phyloP scores from a whole-genome alignment of 1,139 yeast genomes.

The Debaryomyces singareniensis region DNA sequence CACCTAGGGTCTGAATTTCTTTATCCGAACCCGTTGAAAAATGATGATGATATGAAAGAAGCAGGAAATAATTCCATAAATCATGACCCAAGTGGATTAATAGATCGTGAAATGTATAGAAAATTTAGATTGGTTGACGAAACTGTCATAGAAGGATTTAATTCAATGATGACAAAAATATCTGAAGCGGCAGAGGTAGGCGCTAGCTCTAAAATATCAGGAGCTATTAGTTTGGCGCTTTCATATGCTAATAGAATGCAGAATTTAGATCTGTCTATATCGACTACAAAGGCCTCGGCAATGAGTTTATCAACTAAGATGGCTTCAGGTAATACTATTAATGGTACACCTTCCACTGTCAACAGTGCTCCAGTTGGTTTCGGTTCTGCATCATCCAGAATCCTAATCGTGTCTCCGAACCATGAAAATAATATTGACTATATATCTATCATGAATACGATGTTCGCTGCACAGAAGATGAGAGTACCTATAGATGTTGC shows the following conservation, averaged over 20 bases:
- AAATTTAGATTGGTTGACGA: conserved; percentile 83
- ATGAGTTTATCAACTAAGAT: conserved; percentile 34
- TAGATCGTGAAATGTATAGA: conserved; percentile 59
- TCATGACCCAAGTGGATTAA: conserved; percentile 8
- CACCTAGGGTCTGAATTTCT: conserved; percentile 64
- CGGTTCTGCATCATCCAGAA: conserved; percentile 56
- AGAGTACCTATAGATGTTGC: conserved; percentile 87
- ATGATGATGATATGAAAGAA: conserved; percentile 12
- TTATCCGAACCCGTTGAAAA: conserved; percentile 49
- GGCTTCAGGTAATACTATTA: conserved; percentile 7
- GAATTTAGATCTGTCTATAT: conserved; percentile 42
- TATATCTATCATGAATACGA: conserved; percentile 91
- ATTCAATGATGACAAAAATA: conserved; percentile 35
- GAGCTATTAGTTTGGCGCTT: conserved; percentile 73
- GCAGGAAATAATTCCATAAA: conserved; percentile 1
- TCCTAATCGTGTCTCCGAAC: conserved; percentile 68
- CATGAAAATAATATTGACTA: conserved; percentile 79
- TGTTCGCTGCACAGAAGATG: conserved; percentile 93
- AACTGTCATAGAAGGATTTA: conserved; percentile 58
- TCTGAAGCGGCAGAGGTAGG: conserved; percentile 14
- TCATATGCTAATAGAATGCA: conserved; percentile 71
- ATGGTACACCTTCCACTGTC: conserved; percentile 4
- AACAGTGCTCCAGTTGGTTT: conserved; percentile 15
- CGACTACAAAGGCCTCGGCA: conserved; percentile 44
- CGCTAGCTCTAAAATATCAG: conserved; percentile 49